Conservation (phyloP, 306 rosid species). For the Citrullus mucosospermus region DNA sequence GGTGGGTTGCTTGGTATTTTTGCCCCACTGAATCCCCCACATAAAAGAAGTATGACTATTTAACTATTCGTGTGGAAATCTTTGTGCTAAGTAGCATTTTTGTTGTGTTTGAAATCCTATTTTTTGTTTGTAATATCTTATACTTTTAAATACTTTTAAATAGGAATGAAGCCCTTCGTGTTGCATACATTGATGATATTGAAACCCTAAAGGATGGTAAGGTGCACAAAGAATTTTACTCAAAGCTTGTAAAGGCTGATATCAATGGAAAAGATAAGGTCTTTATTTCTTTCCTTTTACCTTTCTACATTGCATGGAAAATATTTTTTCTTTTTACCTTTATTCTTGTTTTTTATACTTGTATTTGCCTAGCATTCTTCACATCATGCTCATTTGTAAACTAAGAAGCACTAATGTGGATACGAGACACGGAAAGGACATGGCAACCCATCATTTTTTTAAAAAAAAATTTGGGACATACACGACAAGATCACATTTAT, state of each 20-base stretch:
- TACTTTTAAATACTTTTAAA: slow-evolving; percentile 11
- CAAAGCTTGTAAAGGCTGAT: slow-evolving; percentile 91
- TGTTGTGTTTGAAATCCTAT: background rate
- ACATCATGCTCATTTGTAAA: background rate
- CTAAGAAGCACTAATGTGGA: no score
- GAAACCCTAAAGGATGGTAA: slow-evolving; percentile 68
- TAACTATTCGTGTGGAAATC: background rate
- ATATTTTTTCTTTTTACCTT: background rate
- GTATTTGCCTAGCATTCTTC: background rate
- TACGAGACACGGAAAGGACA: no score
- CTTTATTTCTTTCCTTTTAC: slow-evolving; percentile 7
- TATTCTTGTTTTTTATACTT: no score
- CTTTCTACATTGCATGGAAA: background rate
- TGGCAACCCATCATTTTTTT: no score
- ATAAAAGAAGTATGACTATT: background rate
- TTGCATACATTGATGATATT: slow-evolving; percentile 77
- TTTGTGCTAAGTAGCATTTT: background rate
- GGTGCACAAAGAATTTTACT: slow-evolving; percentile 57
- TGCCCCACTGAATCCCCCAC: background rate
- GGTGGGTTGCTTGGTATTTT: slow-evolving; percentile 18
- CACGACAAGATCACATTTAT: no score
- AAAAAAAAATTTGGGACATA: no score
- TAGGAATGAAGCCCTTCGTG: slow-evolving; percentile 96
- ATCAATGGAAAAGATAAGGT: slow-evolving; percentile 92
- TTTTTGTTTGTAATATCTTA: background rate